Percentiles rank a stretch among this genome's conserved stretches.
phyloP scores from a whole-genome alignment of 1,284 basidiomycete species.

The Malassezia globosa region DNA sequence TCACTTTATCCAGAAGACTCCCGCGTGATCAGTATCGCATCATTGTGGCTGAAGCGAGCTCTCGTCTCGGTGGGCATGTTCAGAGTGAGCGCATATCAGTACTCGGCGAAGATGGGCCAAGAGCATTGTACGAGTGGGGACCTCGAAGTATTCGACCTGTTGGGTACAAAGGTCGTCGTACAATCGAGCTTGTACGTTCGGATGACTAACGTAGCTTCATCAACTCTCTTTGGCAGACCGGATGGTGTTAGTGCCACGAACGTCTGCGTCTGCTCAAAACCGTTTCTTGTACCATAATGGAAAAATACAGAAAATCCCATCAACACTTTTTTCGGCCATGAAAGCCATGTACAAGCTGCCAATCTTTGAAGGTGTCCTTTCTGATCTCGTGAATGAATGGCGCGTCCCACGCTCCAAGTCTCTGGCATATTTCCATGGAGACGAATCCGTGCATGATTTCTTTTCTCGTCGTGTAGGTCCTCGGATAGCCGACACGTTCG shows the following conservation, averaged over 20 bases:
- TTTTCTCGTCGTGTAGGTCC: conserved; percentile 64
- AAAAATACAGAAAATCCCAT: conserved; percentile 51
- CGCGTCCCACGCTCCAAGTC: conserved; percentile 13
- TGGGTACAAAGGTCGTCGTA: conserved; percentile 31
- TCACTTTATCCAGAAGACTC: conserved; percentile 61
- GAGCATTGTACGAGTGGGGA: conserved; percentile 35
- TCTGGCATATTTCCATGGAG: conserved; percentile 43
- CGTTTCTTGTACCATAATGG: conserved; percentile 62
- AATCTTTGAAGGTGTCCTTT: conserved; percentile 24
- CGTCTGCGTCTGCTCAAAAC: conserved; percentile 60
- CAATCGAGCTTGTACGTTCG: conserved; percentile 66
- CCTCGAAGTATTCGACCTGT: conserved; percentile 39
- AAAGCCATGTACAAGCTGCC: conserved; percentile 30
- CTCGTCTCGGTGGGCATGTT: conserved; percentile 72
- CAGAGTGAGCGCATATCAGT: conserved; percentile 55
- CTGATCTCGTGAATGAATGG: conserved; percentile 52
- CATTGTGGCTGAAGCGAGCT: conserved; percentile 59
- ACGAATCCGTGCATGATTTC: conserved; percentile 75
- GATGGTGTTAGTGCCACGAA: conserved; percentile 58
- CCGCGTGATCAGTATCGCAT: conserved; percentile 52
- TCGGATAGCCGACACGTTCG: conserved; percentile 61
- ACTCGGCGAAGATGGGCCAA: neutral
- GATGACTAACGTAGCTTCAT: conserved; percentile 55
- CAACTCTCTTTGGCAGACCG: conserved; percentile 57
- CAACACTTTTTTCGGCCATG: conserved; percentile 49